Base-by-base conservation (phyloP, 2,329 filamentous ascomycete genomes). In the Tetracladium maxilliforme region DNA sequence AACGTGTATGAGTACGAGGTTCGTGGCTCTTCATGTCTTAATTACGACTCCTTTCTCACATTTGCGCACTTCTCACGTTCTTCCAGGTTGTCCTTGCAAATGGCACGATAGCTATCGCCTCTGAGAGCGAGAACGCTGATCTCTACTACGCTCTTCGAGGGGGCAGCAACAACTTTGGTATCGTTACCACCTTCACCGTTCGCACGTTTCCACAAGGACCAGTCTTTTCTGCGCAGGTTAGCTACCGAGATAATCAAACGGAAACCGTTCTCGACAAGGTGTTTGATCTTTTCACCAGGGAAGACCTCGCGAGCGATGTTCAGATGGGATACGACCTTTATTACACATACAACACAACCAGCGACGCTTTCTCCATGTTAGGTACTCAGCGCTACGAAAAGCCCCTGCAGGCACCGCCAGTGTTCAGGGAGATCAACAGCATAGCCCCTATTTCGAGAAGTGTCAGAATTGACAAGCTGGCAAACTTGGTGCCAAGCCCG, bases 101-200 rank as follows among this genome's bases (percentile, higher is more conserved):
- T 12, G 14, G 16, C 16, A 29, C 23, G 7, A 26, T 47, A 13
- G 37, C 31, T 2, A 32, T 36, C 14, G 32, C 42, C 11, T 36
- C 33, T 16, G 30, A 36, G 10, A 33, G 35, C 16, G 36, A 41
- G 15, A 19, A 49, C 25, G 36, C 41, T 0, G 44, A 54, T 22
- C 32, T 54, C 1, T 52, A 49, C 37, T 42, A 40, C 16, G 43
- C 47, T 5, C 38, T 54, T 7, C 45, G 46, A 14, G 51, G 49
- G 4, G 50, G 48, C 6, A 39, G 41, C 4, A 49, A 47, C 33
- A 54, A 52, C 29, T 53, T 52, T 21, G 51, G 48, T 6, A 39
- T 54, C 11, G 39, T 54, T 5, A 53, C 45, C 10, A 22, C 12
- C 6, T 28, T 28, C 14, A 22, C 12, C 3, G 13, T 19, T n/a